A percentile compares a stretch with the other conserved stretches of the same genome.
Conservation (phyloP, 495 filamentous ascomycete species). For the Thozetella sp. region DNA sequence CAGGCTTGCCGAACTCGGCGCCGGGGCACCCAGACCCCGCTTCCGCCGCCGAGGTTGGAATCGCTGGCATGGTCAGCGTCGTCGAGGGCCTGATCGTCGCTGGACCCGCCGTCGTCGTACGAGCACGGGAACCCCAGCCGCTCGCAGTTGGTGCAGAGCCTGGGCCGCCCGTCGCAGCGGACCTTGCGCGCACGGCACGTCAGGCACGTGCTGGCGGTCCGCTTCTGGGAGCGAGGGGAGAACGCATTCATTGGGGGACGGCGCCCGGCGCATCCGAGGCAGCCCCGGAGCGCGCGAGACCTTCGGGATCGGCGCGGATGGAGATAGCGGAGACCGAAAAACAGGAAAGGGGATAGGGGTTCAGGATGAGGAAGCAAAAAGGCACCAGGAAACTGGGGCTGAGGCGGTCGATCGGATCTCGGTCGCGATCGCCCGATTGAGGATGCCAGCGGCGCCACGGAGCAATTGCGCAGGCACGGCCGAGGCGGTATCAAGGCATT, state of each 20-base stretch:
- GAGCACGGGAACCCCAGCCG: slow-evolving; percentile 49
- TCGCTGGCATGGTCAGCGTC: slow-evolving; percentile 25
- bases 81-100: slow-evolving; percentile 16
- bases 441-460: no score
- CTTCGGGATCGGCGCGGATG: no score
- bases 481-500: no score
- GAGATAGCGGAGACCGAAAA: no score
- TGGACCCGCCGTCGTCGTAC: slow-evolving; percentile 38
- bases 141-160: slow-evolving; percentile 48
- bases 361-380: no score
- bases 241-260: neutral
- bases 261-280: neutral
- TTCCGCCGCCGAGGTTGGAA: slow-evolving; percentile 8
- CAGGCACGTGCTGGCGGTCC: slow-evolving; percentile 35
- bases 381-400: no score
- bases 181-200: slow-evolving; percentile 52
- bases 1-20: slow-evolving; percentile 51
- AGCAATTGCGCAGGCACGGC: no score
- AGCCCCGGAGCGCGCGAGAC: neutral
- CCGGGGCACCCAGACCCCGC: slow-evolving; percentile 27
- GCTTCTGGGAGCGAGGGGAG: slow-evolving; percentile 28
- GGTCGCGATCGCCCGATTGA: no score
- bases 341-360: no score
- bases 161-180: slow-evolving; percentile 46
- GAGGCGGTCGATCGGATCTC: no score